A percentile compares a stretch with the other conserved stretches of the same genome.
phyloP scores from a whole-genome alignment of 371 early-diverging fungal genomes.

The Mucor indicus region DNA sequence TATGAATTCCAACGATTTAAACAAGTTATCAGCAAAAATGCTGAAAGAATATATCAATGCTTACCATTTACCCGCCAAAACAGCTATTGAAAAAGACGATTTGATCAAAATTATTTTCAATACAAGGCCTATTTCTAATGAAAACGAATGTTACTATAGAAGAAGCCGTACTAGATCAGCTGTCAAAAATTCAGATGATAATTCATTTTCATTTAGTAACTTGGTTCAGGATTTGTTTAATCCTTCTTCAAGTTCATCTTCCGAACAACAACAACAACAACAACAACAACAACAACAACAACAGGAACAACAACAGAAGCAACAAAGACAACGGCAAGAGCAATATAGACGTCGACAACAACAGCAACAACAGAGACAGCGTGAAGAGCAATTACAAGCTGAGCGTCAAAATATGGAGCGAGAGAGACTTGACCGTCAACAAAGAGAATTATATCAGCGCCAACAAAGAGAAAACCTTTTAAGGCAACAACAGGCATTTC shows the following conservation, averaged over 20 bases:
- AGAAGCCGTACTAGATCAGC: not conserved
- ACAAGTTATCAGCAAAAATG: conserved; percentile 23
- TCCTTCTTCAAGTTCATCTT: not conserved
- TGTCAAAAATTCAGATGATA: not conserved
- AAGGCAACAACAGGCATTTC: not conserved
- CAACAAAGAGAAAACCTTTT: not conserved
- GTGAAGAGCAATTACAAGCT: not conserved
- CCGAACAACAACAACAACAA: not conserved
- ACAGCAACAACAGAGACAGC: not conserved
- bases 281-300: conserved; percentile 9
- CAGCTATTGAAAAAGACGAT: conserved; percentile 43
- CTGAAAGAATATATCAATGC: conserved; percentile 39
- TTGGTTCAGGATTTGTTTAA: conserved; percentile 13
- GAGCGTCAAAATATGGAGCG: too few species aligned
- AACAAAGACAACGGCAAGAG: conserved; percentile 5
- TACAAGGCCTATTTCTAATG: conserved; percentile 44
- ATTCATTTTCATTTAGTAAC: conserved; percentile 9
- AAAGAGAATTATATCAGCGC: not conserved
- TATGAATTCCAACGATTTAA: conserved; percentile 32
- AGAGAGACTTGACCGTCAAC: not conserved
- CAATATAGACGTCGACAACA: not conserved
- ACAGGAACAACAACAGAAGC: conserved; percentile 6
- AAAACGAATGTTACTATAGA: conserved; percentile 40
- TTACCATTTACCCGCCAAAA: conserved; percentile 35
- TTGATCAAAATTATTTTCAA: conserved; percentile 42